phyloP scores from a whole-genome alignment of 2,329 filamentous ascomycete genomes.

The Sclerotinia minor region DNA sequence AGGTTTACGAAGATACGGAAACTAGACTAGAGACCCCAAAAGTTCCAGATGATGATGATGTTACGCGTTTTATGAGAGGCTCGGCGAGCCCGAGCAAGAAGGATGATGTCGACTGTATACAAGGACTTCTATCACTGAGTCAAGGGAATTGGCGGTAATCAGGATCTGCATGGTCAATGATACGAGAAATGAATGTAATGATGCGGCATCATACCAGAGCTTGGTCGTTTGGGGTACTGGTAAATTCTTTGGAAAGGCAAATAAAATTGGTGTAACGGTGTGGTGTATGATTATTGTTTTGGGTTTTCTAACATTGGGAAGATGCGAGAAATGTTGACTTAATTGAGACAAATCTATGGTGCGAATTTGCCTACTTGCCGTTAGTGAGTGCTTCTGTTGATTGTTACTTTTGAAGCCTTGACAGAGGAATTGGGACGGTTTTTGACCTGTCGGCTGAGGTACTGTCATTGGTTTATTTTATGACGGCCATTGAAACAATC shows the following conservation, averaged over 20 bases:
- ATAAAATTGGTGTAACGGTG: conserved; percentile 3
- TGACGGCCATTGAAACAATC: background rate
- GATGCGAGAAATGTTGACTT: conserved; percentile 18
- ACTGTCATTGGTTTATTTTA: background rate
- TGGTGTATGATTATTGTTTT: conserved; percentile 13
- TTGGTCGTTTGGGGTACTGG: conserved; percentile 23
- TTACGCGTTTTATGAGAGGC: conserved; percentile 71
- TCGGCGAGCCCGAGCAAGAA: conserved; percentile 69
- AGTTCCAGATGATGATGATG: conserved; percentile 57
- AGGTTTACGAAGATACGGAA: conserved; percentile 56
- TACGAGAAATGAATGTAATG: conserved; percentile 22
- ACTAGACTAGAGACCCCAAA: conserved; percentile 26
- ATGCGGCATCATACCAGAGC: conserved; percentile 22
- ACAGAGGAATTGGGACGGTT: background rate
- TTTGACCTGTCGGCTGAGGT: background rate
- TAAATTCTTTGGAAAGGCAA: background rate
- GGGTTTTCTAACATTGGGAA: background rate
- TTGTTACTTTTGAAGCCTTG: no score
- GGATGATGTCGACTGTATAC: conserved; percentile 83
- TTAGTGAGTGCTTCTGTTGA: background rate
- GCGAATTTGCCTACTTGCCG: background rate
- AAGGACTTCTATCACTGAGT: conserved; percentile 83
- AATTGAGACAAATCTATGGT: background rate
- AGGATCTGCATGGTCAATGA: background rate
- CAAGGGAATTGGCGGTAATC: conserved; percentile 78